Evolutionary conservation across 208 protist genomes (phyloP).

Genomic region (Naegleria lovaniensis): DNA sequence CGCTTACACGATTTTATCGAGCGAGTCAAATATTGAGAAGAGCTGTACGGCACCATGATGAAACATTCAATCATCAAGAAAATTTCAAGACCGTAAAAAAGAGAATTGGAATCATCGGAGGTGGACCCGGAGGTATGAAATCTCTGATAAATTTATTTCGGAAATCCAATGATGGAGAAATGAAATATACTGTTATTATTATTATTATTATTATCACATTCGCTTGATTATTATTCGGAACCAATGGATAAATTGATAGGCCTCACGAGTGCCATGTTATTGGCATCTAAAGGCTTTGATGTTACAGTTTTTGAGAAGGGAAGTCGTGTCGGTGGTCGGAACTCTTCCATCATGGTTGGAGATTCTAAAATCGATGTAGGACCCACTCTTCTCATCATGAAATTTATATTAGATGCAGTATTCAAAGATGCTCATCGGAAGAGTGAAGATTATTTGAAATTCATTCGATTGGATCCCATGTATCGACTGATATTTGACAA

Average conservation of each 20-base stretch:
- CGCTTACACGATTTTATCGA: too few species aligned
- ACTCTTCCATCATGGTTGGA: not conserved
- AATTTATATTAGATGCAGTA: constrained; percentile 6
- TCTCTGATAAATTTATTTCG: too few species aligned
- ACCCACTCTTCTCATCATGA: constrained; percentile 4
- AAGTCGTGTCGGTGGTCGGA: not conserved
- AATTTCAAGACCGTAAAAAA: too few species aligned
- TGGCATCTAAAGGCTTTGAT: not conserved
- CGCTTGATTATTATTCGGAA: too few species aligned
- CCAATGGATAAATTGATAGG: too few species aligned
- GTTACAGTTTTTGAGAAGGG: not conserved
- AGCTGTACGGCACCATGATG: too few species aligned
- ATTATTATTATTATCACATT: too few species aligned
- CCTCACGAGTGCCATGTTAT: not conserved
- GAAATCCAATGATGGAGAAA: too few species aligned
- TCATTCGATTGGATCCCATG: constrained; percentile 15
- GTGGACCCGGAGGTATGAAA: constrained; percentile 6
- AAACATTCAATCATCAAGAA: too few species aligned
- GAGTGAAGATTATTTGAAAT: not conserved
- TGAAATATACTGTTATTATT: too few species aligned
- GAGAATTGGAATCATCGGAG: constrained; percentile 14
- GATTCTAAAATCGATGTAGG: not conserved
- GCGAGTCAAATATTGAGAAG: too few species aligned
- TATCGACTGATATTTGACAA: not conserved
- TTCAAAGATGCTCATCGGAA: constrained; percentile 9